Percentiles rank a stretch among this genome's conserved stretches.
Conservation (phyloP, 306 rosid genomes). For the Abrus precatorius region DNA sequence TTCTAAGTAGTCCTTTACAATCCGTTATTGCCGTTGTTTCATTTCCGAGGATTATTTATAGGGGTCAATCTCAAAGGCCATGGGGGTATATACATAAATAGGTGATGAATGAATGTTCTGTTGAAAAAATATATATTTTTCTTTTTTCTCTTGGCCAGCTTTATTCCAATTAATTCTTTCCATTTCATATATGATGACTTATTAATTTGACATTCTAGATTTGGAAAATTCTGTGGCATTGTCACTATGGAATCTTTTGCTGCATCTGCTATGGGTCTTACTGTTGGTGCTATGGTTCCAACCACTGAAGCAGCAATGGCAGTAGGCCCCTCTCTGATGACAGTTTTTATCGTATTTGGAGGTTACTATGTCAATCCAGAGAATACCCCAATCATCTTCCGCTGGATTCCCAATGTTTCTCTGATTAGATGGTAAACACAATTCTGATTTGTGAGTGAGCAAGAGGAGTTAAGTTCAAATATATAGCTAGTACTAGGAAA, state of each 20-base stretch:
- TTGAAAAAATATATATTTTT: neutral
- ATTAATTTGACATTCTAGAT: conserved; percentile 59
- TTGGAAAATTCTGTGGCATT: conserved; percentile 91
- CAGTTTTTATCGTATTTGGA: conserved; percentile 92
- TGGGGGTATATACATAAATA: neutral
- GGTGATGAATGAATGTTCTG: conserved; percentile 7
- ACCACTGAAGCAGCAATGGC: conserved; percentile 96
- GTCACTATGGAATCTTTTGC: conserved; percentile 89
- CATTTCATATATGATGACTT: conserved; percentile 42
- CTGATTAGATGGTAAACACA: conserved; percentile 84
- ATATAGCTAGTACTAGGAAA: conserved; percentile 5
- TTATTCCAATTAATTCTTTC: conserved; percentile 37
- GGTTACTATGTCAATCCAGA: conserved; percentile 90
- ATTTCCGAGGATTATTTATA: conserved; percentile 18
- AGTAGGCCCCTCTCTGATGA: conserved; percentile 96
- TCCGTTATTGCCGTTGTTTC: conserved; percentile 14
- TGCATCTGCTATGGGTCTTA: conserved; percentile 98
- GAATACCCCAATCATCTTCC: conserved; percentile 89
- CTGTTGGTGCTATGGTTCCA: conserved; percentile 98
- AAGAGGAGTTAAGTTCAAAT: conserved; percentile 38
- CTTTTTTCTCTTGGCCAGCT: conserved; percentile 10
- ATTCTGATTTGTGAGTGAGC: conserved; percentile 36
- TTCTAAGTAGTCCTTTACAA: neutral
- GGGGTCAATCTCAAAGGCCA: conserved; percentile 19
- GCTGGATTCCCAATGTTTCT: conserved; percentile 93